phyloP scores from a whole-genome alignment of 1,284 basidiomycete genomes.

The Boletus semigastroideus region DNA sequence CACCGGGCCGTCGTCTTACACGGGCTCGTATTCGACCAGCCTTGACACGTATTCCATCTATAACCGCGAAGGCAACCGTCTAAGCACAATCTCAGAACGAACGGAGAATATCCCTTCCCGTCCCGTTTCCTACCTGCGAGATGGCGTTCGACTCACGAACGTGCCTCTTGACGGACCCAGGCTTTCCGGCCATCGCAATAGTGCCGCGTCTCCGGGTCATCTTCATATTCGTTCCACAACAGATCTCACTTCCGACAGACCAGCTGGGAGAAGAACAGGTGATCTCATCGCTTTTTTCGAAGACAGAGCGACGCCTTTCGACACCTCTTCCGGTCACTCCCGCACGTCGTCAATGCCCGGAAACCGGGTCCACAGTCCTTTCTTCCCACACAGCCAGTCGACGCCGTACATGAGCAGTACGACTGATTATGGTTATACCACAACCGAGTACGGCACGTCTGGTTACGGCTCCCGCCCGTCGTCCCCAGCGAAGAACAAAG shows the following conservation, averaged over 20 bases:
- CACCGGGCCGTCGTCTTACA: slow-evolving; percentile 39
- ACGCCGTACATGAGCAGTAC: slow-evolving; percentile 39
- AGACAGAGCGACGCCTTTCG: slow-evolving; percentile 40
- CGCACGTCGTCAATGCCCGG: slow-evolving; percentile 56
- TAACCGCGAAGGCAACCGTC: slow-evolving; percentile 40
- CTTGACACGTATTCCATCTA: slow-evolving; percentile 36
- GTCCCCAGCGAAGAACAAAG: slow-evolving; percentile 46
- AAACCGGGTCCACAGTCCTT: slow-evolving; percentile 53
- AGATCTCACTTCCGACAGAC: slow-evolving; percentile 32
- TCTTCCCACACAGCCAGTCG: slow-evolving; percentile 43
- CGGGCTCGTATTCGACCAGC: slow-evolving; percentile 32
- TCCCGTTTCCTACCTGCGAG: slow-evolving; percentile 41
- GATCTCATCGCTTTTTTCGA: slow-evolving; percentile 77
- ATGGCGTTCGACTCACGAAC: slow-evolving; percentile 34
- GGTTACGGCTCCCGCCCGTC: slow-evolving; percentile 42
- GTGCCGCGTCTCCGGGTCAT: slow-evolving; percentile 27
- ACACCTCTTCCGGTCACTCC: slow-evolving; percentile 41
- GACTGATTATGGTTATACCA: slow-evolving; percentile 29
- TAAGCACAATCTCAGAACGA: slow-evolving; percentile 63
- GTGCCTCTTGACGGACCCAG: slow-evolving; percentile 42
- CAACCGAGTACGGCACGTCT: slow-evolving; percentile 32
- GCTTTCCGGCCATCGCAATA: slow-evolving; percentile 36
- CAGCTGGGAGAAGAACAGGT: slow-evolving; percentile 58
- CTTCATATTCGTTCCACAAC: slow-evolving; percentile 27
- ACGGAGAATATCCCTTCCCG: slow-evolving; percentile 51